Evolutionary conservation across 139 green algal species (phyloP), one percentile per base, ranked within the genome.

Genomic region (Chlorella sp.): DNA sequence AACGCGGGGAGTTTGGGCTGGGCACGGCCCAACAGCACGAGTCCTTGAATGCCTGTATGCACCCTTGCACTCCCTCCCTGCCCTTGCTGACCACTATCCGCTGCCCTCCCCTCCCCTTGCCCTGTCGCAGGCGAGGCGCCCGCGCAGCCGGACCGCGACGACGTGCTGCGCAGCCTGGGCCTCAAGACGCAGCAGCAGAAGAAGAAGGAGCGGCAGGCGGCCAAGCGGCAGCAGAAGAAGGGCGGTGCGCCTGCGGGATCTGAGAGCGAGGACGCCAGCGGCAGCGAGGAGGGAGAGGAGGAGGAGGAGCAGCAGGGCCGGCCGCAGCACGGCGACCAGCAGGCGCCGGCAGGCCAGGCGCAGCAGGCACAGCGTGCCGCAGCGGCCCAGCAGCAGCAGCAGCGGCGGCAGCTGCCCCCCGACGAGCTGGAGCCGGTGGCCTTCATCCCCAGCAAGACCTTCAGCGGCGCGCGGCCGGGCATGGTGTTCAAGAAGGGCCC

Each of bases 401-500:
- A 77, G n/a, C 69, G 1, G 68, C 20, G 2, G 72, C 58, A 60
- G 20, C 19, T 38, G 30, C 64, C 60, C 3, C 51, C n/a, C 48
- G 84, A 51, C 17, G 82, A 82, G 51, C 34, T 43, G 2, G 60
- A 68, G 48, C 41, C 51, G 60, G 51, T 32, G 51, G 80, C 72
- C 3, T 62, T 51, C 32, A 41, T 92, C 3, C 48, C 84, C 16
- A 76, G 80, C 30, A 88, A 87, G 67, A 76, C 48, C 7, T 96
- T 94, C 64, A 40, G 38, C 2, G 93, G 94, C 2, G 41, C 85
- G 3, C 77, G 79, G 43, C 43, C 43, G 3, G 93, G 93, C 2
- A 95, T 92, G 34, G 87, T 83, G 6, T 97, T 95, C 82, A 90
- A 91, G 26, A 89, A 87, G 48, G 94, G 92, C 17, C 68, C 68